Evolutionary conservation across 352 stramenopile species (phyloP), one percentile per base, ranked within the genome.

Genomic region (Phytophthora aleatoria): DNA sequence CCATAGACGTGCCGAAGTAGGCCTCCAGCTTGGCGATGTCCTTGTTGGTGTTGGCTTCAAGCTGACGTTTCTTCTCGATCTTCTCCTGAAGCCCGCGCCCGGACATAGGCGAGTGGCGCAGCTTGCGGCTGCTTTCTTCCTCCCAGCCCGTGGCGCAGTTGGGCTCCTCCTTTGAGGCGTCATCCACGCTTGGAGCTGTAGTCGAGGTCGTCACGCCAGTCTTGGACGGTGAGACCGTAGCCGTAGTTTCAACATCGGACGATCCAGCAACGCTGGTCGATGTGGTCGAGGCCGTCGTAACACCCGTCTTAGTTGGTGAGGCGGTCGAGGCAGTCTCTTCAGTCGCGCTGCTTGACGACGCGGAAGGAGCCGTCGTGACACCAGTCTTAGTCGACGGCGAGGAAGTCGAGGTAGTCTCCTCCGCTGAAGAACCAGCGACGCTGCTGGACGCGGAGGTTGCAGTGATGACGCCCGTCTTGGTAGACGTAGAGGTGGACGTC

Each of bases 111-210:
- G 33, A 62, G 53, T 68, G 42, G 7, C 60, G 45, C 36, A 64
- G 52, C 50, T 67, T 67, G 12, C 50, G 55, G 28, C 30, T 30
- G 2, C 42, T 13, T 33, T 72, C 35, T 41, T 41, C 56, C 35
- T 74, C 67, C 67, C 67, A 74, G 15, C 67, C 67, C 26, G 67
- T 66, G 38, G 54, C 60, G 26, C 61, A 73, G 53, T 73, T 43
- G 30, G 54, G 42, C 20, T 43, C 35, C 26, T 67, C 57, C 50
- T 71, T 53, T 16, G 64, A 59, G 9, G n/a, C 41, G 5, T 30
- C 57, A 12, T 27, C 38, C 8, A 54, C 57, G 50, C 56, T 50
- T 6, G 57, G 52, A 8, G 63, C 41, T 13, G 55, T 36, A 3
- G 64, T 62, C n/a, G 52, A 24, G 3, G 51, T 45, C 12, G 43